Conservation (phyloP, 345 rosid genomes). For the Anacardium occidentale region DNA sequence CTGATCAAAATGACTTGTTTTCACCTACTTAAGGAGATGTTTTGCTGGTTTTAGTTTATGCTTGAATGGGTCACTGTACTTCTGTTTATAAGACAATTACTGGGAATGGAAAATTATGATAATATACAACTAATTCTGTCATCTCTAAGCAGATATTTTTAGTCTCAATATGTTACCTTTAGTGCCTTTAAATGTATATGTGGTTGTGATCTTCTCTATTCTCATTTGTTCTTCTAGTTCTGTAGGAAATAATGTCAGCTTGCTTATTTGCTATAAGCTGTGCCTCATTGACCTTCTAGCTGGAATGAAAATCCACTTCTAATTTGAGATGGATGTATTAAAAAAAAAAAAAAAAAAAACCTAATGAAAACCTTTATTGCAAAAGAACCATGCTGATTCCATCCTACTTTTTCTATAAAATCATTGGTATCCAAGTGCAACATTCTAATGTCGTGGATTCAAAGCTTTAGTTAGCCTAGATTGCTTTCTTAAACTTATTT, state of each 20-base stretch:
- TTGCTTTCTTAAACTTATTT: background rate
- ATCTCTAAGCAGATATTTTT: background rate
- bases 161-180: background rate
- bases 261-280: too few relatives aligned
- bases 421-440: background rate
- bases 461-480: background rate
- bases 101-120: background rate
- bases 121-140: background rate
- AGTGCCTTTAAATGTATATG: background rate
- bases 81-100: background rate
- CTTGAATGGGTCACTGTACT: background rate
- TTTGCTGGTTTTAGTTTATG: background rate
- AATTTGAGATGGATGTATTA: too few relatives aligned
- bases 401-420: too few relatives aligned
- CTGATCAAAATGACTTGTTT: too few relatives aligned
- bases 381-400: too few relatives aligned
- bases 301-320: too few relatives aligned
- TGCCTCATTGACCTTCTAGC: too few relatives aligned
- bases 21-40: too few relatives aligned
- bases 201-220: background rate
- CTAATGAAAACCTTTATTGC: too few relatives aligned
- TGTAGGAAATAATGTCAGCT: too few relatives aligned
- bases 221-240: too few relatives aligned
- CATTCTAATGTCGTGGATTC: background rate
- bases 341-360: too few relatives aligned